Evolutionary conservation across 805 yeast genomes (phyloP).

Genomic region (Pichia cabralensis): DNA sequence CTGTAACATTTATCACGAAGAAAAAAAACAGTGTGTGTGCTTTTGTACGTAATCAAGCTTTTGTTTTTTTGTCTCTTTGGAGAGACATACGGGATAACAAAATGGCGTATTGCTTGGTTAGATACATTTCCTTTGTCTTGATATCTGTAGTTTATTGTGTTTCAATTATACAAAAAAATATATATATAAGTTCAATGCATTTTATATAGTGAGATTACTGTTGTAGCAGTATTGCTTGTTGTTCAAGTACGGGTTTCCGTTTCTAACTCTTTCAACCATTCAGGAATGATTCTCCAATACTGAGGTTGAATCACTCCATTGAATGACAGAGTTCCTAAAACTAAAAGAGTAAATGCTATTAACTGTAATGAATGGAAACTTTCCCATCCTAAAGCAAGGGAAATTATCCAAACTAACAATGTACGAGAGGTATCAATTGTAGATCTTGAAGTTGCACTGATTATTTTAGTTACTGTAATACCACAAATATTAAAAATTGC

Average conservation of each 20-base stretch:
- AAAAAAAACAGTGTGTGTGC: too few relatives aligned
- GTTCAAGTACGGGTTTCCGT: slow-evolving; percentile 2
- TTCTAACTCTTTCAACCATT: slow-evolving; percentile 28
- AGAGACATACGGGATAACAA: too few relatives aligned
- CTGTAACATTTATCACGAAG: too few relatives aligned
- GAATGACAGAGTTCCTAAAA: slow-evolving; percentile 64
- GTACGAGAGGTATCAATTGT: slow-evolving; percentile 76
- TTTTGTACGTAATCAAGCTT: too few relatives aligned
- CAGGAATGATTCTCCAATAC: slow-evolving; percentile 37
- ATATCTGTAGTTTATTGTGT: too few relatives aligned
- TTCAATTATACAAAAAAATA: too few relatives aligned
- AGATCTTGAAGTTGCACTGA: slow-evolving; percentile 71
- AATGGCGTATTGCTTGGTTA: too few relatives aligned
- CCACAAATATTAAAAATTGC: slow-evolving; percentile 68
- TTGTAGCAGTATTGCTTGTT: too few relatives aligned
- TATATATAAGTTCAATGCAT: too few relatives aligned
- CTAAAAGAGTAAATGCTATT: slow-evolving; percentile 52
- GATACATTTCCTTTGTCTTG: too few relatives aligned
- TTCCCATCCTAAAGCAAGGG: slow-evolving; percentile 70
- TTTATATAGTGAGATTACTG: too few relatives aligned
- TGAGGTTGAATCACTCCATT: slow-evolving; percentile 58
- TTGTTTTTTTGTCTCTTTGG: too few relatives aligned
- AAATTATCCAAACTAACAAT: slow-evolving; percentile 63
- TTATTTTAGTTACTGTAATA: slow-evolving; percentile 48
- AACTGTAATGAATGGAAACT: slow-evolving; percentile 50